A percentile compares a stretch with the other conserved stretches of the same genome.
These are phyloP conservation scores for Haberlea rhodopensis DNA, from an alignment of 257 asterid genomes.

Conservation along the genomic window DNA sequence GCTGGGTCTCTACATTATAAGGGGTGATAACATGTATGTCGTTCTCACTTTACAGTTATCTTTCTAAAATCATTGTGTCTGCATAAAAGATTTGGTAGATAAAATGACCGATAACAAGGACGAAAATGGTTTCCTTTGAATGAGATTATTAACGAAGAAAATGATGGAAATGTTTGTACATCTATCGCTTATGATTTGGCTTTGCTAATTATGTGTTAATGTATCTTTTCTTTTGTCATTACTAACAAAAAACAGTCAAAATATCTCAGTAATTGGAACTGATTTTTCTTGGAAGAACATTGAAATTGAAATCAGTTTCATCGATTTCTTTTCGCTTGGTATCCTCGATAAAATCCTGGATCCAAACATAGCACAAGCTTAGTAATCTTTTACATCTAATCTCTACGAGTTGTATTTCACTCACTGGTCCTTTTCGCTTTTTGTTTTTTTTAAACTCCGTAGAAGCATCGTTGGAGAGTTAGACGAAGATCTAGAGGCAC, in stretches of 20 bases:
- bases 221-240: too few relatives aligned
- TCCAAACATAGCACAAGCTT: too few relatives aligned
- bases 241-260: background rate
- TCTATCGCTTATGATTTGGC: background rate
- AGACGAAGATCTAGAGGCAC: conserved; percentile 90
- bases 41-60: conserved; percentile 1
- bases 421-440: background rate
- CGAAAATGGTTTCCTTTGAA: background rate
- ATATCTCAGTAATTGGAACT: background rate
- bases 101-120: background rate
- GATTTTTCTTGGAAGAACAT: background rate
- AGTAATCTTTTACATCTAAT: background rate
- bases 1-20: conserved; percentile 92
- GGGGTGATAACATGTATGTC: conserved; percentile 93
- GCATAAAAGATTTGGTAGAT: background rate
- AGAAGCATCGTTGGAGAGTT: conserved; percentile 94
- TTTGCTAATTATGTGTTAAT: background rate
- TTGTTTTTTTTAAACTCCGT: conserved; percentile 9
- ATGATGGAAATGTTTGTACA: background rate
- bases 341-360: background rate
- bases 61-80: background rate
- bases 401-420: background rate
- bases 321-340: background rate
- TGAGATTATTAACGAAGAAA: background rate
- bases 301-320: background rate